Percentiles rank a stretch among this genome's conserved stretches.
phyloP scores from a whole-genome alignment of 768 basidiomycete genomes.

The Rickenella mellea region DNA sequence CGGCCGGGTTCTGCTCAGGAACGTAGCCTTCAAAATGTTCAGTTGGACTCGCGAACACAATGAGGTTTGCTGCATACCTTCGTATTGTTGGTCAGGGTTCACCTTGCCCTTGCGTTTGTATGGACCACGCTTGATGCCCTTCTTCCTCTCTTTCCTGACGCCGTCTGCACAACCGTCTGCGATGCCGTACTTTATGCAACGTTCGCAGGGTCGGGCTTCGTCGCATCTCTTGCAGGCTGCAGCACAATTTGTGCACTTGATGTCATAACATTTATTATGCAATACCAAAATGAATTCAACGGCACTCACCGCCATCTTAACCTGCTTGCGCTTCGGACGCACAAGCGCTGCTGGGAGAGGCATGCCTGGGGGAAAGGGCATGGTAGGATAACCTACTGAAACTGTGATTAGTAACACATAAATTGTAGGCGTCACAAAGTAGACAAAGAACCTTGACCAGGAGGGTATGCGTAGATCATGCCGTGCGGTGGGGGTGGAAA shows the following conservation, averaged over 20 bases:
- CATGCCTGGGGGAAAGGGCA: slow-evolving; percentile 3
- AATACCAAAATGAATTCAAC: neutral
- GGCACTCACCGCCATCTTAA: slow-evolving; percentile 46
- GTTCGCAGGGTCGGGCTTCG: slow-evolving; percentile 50
- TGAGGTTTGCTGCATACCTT: slow-evolving; percentile 9
- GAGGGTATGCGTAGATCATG: slow-evolving; percentile 33
- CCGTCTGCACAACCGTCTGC: slow-evolving; percentile 50
- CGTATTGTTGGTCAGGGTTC: slow-evolving; percentile 12
- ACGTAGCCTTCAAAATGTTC: slow-evolving; percentile 1
- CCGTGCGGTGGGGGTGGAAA: slow-evolving; percentile 27
- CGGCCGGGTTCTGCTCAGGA: slow-evolving; percentile 9
- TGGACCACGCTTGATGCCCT: slow-evolving; percentile 47
- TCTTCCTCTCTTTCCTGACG: slow-evolving; percentile 55
- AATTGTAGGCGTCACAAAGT: neutral
- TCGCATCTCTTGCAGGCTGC: slow-evolving; percentile 49
- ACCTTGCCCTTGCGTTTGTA: slow-evolving; percentile 43
- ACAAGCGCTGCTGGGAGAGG: slow-evolving; percentile 15
- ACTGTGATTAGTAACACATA: neutral
- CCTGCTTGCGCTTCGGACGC: slow-evolving; percentile 41
- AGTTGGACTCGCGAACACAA: slow-evolving; percentile 7
- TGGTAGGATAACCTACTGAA: neutral
- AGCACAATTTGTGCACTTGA: slow-evolving; percentile 48
- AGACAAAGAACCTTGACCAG: slow-evolving; percentile 14
- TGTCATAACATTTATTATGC: neutral
- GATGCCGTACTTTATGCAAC: slow-evolving; percentile 56